Base-by-base conservation (phyloP, 2,329 filamentous ascomycete species). In the Pyrenochaeta sp. region DNA sequence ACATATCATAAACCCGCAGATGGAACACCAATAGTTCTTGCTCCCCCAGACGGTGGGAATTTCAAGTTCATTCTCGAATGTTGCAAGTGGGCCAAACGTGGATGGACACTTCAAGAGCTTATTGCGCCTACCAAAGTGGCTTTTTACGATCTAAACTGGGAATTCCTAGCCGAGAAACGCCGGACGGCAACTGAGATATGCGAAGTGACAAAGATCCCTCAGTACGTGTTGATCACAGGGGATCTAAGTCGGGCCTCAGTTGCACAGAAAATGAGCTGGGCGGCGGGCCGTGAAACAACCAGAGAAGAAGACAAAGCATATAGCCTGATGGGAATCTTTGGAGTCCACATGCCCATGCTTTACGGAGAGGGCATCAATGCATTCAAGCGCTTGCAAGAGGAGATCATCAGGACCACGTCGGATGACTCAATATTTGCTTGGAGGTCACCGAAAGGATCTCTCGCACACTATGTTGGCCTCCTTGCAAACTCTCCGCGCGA, bases 51-150 rank as follows among this genome's bases (percentile, higher is more conserved):
- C 44, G 51, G n/a, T 47, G 44, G 48, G 44, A 41, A 1, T 21
- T 55, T 9, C 44, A 46, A 57, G 89, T 96, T 65, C 35, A 53
- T 4, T 35, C 47, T 15, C 42, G 40, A 29, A 14, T 6, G 8
- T n/a, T 29, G 13, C 7, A 29, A 15, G 10, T 29, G 26, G 26
- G 26, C 17, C 26, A 29, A n/a, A 4, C 14, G 26, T 7, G 26
- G 26, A 6, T 29, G 26, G 26, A 29, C 26, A 29, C 9, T 29
- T 7, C 26, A 29, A 29, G 26, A 29, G 13, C 13, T 29, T 4
- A 29, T 29, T 15, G 26, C 26, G 17, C 26, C 26, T 7, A 7
- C 10, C 26, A 7, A 7, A 4, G 26, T 29, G 7, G n/a, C 4
- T 7, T 55, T 55, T 29, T 49, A 46, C 26, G 35, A 43, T 20